A percentile compares a stretch with the other conserved stretches of the same genome.
These are phyloP conservation scores for Pythium aristosporum DNA, from an alignment of 352 stramenopile species.

Conservation along the genomic window DNA sequence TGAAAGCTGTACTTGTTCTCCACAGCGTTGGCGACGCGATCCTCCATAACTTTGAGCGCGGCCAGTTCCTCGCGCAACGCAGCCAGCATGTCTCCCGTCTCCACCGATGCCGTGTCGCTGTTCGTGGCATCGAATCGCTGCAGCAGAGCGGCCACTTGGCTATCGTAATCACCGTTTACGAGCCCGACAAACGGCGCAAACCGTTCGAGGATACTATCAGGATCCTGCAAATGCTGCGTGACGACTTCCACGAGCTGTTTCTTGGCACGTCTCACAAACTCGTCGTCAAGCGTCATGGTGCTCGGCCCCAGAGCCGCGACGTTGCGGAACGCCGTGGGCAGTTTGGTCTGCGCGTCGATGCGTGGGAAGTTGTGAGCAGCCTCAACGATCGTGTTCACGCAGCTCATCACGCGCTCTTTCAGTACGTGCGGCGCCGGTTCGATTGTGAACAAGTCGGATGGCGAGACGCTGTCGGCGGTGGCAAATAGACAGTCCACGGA, in stretches of 20 bases:
- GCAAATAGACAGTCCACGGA: slow-evolving; percentile 43
- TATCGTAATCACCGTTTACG: slow-evolving; percentile 78
- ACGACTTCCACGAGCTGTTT: slow-evolving; percentile 52
- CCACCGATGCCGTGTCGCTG: slow-evolving; percentile 6
- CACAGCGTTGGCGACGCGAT: slow-evolving; percentile 43
- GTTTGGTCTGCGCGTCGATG: slow-evolving; percentile 80
- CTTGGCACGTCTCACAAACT: slow-evolving; percentile 76
- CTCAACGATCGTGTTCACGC: slow-evolving; percentile 71
- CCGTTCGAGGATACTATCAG: slow-evolving; percentile 58
- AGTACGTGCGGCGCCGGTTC: slow-evolving; percentile 53
- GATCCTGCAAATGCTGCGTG: slow-evolving; percentile 63
- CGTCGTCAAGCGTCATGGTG: slow-evolving; percentile 77
- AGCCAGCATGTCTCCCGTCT: slow-evolving; percentile 44
- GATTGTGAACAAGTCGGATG: slow-evolving; percentile 49
- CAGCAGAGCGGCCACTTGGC: slow-evolving; percentile 53
- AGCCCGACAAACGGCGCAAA: slow-evolving; percentile 80
- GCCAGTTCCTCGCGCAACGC: slow-evolving; percentile 53
- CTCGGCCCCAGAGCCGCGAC: slow-evolving; percentile 74
- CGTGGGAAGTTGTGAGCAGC: slow-evolving; percentile 87
- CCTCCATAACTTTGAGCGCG: slow-evolving; percentile 50
- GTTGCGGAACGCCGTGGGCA: slow-evolving; percentile 61
- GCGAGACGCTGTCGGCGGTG: neutral
- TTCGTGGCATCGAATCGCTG: slow-evolving; percentile 12
- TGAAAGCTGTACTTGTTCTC: slow-evolving; percentile 89
- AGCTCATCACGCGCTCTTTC: slow-evolving; percentile 65